Conservation (phyloP, 2,329 filamentous ascomycete species). For the Thelonectria blattea region DNA sequence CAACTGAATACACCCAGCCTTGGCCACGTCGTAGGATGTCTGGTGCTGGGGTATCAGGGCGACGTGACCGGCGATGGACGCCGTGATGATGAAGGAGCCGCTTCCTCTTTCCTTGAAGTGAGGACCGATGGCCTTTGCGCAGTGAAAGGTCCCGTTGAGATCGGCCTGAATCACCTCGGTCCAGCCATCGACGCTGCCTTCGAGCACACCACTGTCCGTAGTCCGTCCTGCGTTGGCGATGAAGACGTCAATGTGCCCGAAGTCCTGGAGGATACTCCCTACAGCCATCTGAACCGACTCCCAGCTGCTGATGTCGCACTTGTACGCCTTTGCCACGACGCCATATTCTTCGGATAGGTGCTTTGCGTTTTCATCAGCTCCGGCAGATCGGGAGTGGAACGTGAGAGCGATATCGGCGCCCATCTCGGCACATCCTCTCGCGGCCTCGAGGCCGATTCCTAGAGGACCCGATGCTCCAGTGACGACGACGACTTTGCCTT, state of each 20-base stretch:
- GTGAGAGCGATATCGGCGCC: constrained; percentile 7
- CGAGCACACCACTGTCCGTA: background rate
- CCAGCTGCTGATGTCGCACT: background rate
- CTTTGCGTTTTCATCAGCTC: background rate
- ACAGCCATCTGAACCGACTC: background rate
- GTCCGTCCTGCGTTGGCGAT: constrained; percentile 13
- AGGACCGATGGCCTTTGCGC: constrained; percentile 1
- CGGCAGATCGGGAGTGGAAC: background rate
- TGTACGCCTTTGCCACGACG: background rate
- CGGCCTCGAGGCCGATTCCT: constrained; percentile 3
- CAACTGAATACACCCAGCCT: constrained; percentile 8
- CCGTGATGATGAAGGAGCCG: constrained; percentile 9
- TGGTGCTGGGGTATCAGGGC: constrained; percentile 13
- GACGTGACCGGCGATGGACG: background rate
- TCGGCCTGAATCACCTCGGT: constrained; percentile 13
- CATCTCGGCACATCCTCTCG: background rate
- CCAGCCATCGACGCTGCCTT: constrained; percentile 2
- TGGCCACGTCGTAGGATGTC: constrained; percentile 8
- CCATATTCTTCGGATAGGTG: background rate
- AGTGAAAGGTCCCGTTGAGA: constrained; percentile 1
- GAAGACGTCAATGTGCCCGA: constrained; percentile 8
- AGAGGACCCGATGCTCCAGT: constrained; percentile 1
- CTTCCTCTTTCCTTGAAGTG: constrained; percentile 5
- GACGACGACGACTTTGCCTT: constrained; percentile 9
- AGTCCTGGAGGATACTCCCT: background rate